phyloP scores from a whole-genome alignment of 1,139 yeast species.

The Geotrichum bryndzae region DNA sequence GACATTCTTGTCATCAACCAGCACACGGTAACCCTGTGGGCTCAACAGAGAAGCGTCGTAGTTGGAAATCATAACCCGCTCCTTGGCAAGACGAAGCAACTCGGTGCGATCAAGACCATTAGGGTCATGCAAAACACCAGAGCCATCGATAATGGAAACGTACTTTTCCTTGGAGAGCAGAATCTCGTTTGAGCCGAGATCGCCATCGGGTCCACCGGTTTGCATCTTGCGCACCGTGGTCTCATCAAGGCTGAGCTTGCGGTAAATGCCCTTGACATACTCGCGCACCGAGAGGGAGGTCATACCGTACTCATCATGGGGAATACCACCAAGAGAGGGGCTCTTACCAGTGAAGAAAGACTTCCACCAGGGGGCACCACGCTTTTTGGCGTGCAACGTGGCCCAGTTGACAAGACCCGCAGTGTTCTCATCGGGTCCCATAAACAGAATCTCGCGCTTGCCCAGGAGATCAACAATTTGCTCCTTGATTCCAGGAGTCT shows the following conservation, averaged over 20 bases:
- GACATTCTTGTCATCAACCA: conserved; percentile 80
- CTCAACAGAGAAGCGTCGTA: conserved; percentile 66
- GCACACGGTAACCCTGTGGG: conserved; percentile 68
- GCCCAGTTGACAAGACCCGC: conserved; percentile 98
- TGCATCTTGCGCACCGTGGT: conserved; percentile 71
- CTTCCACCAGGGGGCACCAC: conserved; percentile 99
- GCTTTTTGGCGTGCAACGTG: conserved; percentile 82
- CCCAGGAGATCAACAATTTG: conserved; percentile 77
- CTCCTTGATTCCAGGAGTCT: conserved; percentile 74
- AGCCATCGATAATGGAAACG: conserved; percentile 88
- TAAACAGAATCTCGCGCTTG: conserved; percentile 81
- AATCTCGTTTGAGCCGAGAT: conserved; percentile 92
- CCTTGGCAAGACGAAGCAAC: conserved; percentile 69
- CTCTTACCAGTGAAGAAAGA: conserved; percentile 96
- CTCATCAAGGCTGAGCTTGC: conserved; percentile 60
- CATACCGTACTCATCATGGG: conserved; percentile 98
- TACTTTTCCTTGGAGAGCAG: conserved; percentile 78
- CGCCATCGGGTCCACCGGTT: conserved; percentile 99
- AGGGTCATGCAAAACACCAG: conserved; percentile 92
- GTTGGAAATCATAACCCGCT: conserved; percentile 67
- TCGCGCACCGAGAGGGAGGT: conserved; percentile 92
- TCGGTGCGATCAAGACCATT: conserved; percentile 79
- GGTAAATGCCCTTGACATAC: conserved; percentile 82
- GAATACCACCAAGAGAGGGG: conserved; percentile 91
- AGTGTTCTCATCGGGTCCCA: conserved; percentile 99